A percentile compares a stretch with the other conserved stretches of the same genome.
Evolutionary conservation across 2,329 filamentous ascomycete genomes (phyloP).

Genomic region (Cercospora beticola): DNA sequence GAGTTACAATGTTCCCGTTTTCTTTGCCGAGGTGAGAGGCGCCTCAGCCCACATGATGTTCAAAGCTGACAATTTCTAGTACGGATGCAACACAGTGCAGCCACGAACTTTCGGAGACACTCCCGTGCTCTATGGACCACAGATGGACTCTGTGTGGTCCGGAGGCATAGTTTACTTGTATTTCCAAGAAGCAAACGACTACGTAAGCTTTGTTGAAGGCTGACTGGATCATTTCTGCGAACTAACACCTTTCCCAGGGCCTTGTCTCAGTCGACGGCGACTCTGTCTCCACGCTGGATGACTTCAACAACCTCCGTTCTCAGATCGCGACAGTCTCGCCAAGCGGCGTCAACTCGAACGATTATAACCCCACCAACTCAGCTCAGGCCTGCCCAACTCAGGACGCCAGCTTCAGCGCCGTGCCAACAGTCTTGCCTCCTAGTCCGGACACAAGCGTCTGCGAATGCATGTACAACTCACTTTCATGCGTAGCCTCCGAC

Average conservation of each 20-base stretch:
- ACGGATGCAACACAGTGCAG: constrained; percentile 80
- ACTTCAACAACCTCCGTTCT: constrained; percentile 71
- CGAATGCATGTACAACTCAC: constrained; percentile 75
- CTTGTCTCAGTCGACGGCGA: constrained; percentile 63
- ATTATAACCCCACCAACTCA: constrained; percentile 72
- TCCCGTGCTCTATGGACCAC: constrained; percentile 68
- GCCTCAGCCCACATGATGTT: not conserved
- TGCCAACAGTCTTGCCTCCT: constrained; percentile 70
- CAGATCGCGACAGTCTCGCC: constrained; percentile 69
- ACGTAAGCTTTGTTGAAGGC: constrained; percentile 36
- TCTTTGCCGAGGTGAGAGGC: constrained; percentile 75
- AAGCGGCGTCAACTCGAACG: constrained; percentile 60
- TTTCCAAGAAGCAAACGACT: constrained; percentile 86
- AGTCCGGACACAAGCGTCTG: constrained; percentile 76
- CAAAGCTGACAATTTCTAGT: constrained; percentile 44
- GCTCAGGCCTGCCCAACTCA: constrained; percentile 68
- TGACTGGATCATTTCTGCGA: not conserved
- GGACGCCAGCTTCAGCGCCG: constrained; percentile 66
- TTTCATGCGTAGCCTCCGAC: constrained; percentile 67
- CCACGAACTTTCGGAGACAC: constrained; percentile 85
- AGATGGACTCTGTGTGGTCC: constrained; percentile 87
- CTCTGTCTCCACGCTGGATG: constrained; percentile 64
- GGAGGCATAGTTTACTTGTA: constrained; percentile 99
- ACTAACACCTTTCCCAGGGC: constrained; percentile 41
- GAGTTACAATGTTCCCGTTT: constrained; percentile 87